phyloP scores from a whole-genome alignment of 2,329 filamentous ascomycete genomes.

The Aspergillus novofumigatus region DNA sequence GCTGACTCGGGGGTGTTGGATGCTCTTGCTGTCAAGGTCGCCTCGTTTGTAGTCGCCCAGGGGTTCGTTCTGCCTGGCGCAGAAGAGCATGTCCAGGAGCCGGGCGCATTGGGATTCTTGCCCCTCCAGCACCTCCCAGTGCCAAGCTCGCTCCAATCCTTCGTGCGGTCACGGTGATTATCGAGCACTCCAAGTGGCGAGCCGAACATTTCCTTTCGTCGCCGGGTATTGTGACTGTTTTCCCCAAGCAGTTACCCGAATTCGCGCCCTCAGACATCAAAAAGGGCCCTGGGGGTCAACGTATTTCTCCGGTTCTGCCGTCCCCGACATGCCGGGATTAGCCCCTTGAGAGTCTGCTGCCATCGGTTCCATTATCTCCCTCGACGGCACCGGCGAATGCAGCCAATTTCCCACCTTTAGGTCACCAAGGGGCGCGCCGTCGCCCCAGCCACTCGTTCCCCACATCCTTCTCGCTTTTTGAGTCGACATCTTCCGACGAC shows the following conservation, averaged over 20 bases:
- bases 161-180: slow-evolving; percentile 70
- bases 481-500: slow-evolving; percentile 50
- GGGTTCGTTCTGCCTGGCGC: slow-evolving; percentile 66
- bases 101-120: slow-evolving; percentile 55
- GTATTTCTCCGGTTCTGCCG: slow-evolving; percentile 50
- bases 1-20: slow-evolving; percentile 72
- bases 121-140: slow-evolving; percentile 58
- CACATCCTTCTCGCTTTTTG: slow-evolving; percentile 29
- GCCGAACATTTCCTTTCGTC: slow-evolving; percentile 68
- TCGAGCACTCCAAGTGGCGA: slow-evolving; percentile 74
- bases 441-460: slow-evolving; percentile 35
- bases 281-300: slow-evolving; percentile 49
- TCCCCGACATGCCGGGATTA: slow-evolving; percentile 45
- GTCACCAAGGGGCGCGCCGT: slow-evolving; percentile 36
- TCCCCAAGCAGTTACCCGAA: slow-evolving; percentile 54
- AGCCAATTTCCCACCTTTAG: slow-evolving; percentile 53
- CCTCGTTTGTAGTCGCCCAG: slow-evolving; percentile 63
- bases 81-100: slow-evolving; percentile 51
- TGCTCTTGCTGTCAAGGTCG: slow-evolving; percentile 69
- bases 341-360: slow-evolving; percentile 65
- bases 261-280: slow-evolving; percentile 49
- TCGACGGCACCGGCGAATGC: slow-evolving; percentile 25
- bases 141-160: slow-evolving; percentile 66
- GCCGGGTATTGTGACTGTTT: slow-evolving; percentile 64
- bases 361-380: slow-evolving; percentile 40